These are phyloP conservation scores for Diaporthe sp. DNA, from an alignment of 2,329 filamentous ascomycete species.

Conservation along the genomic window DNA sequence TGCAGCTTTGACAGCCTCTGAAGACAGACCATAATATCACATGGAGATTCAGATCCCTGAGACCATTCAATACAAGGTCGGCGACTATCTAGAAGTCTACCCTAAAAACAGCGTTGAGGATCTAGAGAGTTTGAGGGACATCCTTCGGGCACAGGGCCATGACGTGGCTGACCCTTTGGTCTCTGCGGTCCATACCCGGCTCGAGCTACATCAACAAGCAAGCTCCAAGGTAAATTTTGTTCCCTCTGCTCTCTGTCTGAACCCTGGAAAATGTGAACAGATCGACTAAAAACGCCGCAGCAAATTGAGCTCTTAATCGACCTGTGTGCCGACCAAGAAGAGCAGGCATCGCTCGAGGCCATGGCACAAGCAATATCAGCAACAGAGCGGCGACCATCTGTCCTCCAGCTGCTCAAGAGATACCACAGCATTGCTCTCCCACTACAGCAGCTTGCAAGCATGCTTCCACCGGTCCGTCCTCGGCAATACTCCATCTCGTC, in stretches of 20 bases:
- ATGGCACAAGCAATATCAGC: background rate
- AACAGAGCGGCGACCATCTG: constrained; percentile 59
- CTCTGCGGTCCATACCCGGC: background rate
- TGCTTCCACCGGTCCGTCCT: constrained; percentile 70
- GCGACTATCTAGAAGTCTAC: constrained; percentile 24
- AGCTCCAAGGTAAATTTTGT: background rate
- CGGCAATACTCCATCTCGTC: constrained; percentile 72
- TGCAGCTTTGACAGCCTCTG: background rate
- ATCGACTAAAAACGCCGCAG: background rate
- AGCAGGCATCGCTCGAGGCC: background rate
- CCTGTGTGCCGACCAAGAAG: background rate
- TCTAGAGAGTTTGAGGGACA: background rate
- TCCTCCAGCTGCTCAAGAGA: constrained; percentile 68
- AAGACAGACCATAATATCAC: constrained; percentile 29
- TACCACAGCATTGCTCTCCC: constrained; percentile 63
- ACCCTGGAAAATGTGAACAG: background rate
- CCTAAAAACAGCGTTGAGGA: background rate
- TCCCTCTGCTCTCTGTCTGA: too few species aligned
- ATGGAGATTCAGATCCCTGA: constrained; percentile 17
- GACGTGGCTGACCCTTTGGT: constrained; percentile 4
- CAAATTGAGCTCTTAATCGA: constrained; percentile 11
- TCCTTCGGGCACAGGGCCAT: background rate
- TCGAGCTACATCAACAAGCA: constrained; percentile 24
- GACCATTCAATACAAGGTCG: background rate
- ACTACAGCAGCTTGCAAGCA: constrained; percentile 66